phyloP scores from a whole-genome alignment of 176 grass and related monocot genomes.

The Guadua angustifolia region DNA sequence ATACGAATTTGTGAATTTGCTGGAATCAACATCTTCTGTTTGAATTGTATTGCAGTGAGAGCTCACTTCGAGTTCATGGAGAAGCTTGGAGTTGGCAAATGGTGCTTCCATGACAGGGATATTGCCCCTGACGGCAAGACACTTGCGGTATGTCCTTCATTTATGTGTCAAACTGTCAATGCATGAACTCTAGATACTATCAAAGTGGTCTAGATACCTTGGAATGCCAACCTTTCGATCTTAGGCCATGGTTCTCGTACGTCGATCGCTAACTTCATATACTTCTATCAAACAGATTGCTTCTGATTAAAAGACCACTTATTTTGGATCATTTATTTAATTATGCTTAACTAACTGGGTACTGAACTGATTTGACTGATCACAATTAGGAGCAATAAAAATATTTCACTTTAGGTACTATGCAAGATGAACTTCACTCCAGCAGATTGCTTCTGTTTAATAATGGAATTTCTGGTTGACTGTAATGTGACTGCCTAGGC shows the following conservation, averaged over 20 bases:
- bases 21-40: constrained; percentile 25
- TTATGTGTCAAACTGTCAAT: neutral
- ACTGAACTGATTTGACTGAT: neutral
- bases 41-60: constrained; percentile 61
- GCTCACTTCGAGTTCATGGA: constrained; percentile 96
- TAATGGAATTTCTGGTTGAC: neutral
- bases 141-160: constrained; percentile 53
- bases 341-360: neutral
- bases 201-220: too few species aligned
- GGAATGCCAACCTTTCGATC: neutral
- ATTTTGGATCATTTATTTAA: constrained; percentile 20
- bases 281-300: neutral
- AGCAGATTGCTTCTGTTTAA: neutral
- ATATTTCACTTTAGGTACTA: neutral
- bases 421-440: neutral
- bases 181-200: neutral
- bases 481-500: neutral
- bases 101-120: constrained; percentile 97
- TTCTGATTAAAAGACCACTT: neutral
- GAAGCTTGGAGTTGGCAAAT: constrained; percentile 90
- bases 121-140: constrained; percentile 88
- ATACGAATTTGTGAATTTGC: neutral
- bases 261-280: neutral
- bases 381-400: constrained; percentile 30
- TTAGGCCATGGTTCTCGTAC: neutral